Evolutionary conservation across 2,329 filamentous ascomycete species (phyloP), one percentile per base, ranked within the genome.

Genomic region (Fusarium humuli): DNA sequence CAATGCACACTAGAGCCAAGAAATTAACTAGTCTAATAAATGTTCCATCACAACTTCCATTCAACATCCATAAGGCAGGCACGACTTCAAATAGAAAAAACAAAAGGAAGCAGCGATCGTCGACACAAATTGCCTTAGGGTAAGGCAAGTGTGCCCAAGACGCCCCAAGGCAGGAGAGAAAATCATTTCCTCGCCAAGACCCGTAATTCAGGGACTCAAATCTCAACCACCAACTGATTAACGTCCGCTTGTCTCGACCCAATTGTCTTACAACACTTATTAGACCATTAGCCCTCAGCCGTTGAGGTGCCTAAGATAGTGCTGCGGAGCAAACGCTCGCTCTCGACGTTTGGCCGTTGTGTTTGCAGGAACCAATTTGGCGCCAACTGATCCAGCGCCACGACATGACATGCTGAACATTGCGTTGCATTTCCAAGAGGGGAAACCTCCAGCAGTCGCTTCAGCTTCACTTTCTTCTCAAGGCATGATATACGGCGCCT

Each of bases 331-430:
- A 61, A 69, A 48, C 25, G 48, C 30, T 57, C 44, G 50, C 46
- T 54, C 50, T 46, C 23, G 64, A 73, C 65, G 59, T 54, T 73
- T 56, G 63, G 67, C 64, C 69, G 73, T 75, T 75, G 46, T 55
- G 63, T 65, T 71, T 63, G 67, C 59, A 63, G 58, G 57, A 61
- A 55, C 54, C 54, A 57, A 42, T 40, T 48, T 25, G 48, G 30
- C 48, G 25, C n/a, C 34, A 57, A 58, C 61, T 67, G 47, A 47
- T 55, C 29, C 60, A 67, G 49, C 34, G 53, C 49, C 44, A 55
- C 54, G 65, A 22, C 18, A n/a, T 32, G 60, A 30, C 12, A n/a
- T 32, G 44, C 40, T 55, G 22, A 25, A 32, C 42, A 48, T 37
- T n/a, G 6, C 34, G 6, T 37, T 37, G 34, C 34, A 37, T 27